These are phyloP conservation scores for Sphagnurus paluster DNA, from an alignment of 1,284 basidiomycete genomes.

Conservation along the genomic window DNA sequence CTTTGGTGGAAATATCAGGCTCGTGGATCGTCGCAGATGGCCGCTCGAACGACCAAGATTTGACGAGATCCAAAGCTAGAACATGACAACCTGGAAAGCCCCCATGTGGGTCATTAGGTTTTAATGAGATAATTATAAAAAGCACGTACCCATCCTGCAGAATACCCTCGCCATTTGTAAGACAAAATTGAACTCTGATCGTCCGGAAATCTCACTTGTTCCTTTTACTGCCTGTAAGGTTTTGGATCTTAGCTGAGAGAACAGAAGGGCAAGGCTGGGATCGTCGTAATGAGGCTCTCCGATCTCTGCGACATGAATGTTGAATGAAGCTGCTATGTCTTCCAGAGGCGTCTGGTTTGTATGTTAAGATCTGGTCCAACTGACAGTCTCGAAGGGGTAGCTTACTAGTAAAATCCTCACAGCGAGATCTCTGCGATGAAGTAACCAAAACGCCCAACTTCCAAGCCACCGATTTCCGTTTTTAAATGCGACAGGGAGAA, in stretches of 20 bases:
- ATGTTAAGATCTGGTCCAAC: neutral
- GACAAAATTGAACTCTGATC: constrained; percentile 90
- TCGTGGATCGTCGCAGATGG: constrained; percentile 48
- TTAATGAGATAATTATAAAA: neutral
- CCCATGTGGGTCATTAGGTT: neutral
- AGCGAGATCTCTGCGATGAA: constrained; percentile 82
- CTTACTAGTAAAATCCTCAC: constrained; percentile 79
- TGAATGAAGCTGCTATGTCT: constrained; percentile 62
- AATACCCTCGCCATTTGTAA: constrained; percentile 91
- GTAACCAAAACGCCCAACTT: constrained; percentile 96
- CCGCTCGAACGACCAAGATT: constrained; percentile 88
- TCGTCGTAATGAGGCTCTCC: constrained; percentile 92
- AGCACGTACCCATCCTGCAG: constrained; percentile 83
- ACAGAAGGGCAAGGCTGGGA: constrained; percentile 85
- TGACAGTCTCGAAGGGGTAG: constrained; percentile 21
- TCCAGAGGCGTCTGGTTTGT: constrained; percentile 68
- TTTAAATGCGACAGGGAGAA: constrained; percentile 83
- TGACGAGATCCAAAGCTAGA: constrained; percentile 83
- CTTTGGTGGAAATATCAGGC: constrained; percentile 16
- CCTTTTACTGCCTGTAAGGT: constrained; percentile 91
- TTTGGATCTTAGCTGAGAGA: constrained; percentile 86
- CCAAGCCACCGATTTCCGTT: constrained; percentile 93
- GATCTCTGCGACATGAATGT: constrained; percentile 59
- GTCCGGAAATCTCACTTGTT: constrained; percentile 84
- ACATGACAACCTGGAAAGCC: constrained; percentile 79